Percentiles rank a stretch among this genome's conserved stretches.
Evolutionary conservation across 345 rosid species (phyloP).

Genomic region (Populus nigra): DNA sequence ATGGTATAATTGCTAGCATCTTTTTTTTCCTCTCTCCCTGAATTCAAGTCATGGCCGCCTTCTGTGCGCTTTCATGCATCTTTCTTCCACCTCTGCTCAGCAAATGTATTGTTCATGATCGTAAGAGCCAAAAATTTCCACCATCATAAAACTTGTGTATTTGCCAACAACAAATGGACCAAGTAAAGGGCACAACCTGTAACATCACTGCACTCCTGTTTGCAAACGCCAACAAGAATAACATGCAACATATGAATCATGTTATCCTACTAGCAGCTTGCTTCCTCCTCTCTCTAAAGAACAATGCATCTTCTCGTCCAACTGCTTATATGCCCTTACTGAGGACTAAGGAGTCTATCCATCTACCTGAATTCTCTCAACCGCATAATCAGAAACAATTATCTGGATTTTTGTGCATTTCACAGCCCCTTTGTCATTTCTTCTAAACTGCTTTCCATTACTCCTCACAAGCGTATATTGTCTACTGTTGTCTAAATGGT

Average conservation of each 20-base stretch:
- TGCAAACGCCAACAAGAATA: not conserved
- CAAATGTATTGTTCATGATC: not conserved
- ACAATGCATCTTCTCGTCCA: not conserved
- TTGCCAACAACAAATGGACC: conserved; percentile 7
- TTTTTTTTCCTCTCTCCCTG: conserved; percentile 3
- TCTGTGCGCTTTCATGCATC: not conserved
- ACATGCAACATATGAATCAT: not conserved
- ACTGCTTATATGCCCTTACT: not conserved
- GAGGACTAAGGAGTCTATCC: not conserved
- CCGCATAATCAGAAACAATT: not conserved
- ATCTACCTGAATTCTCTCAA: not conserved
- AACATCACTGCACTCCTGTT: conserved; percentile 4
- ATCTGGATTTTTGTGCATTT: not conserved
- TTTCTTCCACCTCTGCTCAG: not conserved
- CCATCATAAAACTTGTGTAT: conserved; percentile 3
- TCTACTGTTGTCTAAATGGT: conserved; percentile 38
- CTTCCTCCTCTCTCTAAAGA: not conserved
- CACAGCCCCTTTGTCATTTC: conserved; percentile 6
- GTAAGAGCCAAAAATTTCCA: not conserved
- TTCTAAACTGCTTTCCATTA: not conserved
- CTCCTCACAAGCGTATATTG: not conserved
- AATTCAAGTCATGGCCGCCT: not conserved
- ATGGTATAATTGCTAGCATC: not conserved
- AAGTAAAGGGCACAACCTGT: conserved; percentile 10
- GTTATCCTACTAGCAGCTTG: not conserved